phyloP scores from a whole-genome alignment of 1,139 yeast genomes.

The Candida freyschussii region DNA sequence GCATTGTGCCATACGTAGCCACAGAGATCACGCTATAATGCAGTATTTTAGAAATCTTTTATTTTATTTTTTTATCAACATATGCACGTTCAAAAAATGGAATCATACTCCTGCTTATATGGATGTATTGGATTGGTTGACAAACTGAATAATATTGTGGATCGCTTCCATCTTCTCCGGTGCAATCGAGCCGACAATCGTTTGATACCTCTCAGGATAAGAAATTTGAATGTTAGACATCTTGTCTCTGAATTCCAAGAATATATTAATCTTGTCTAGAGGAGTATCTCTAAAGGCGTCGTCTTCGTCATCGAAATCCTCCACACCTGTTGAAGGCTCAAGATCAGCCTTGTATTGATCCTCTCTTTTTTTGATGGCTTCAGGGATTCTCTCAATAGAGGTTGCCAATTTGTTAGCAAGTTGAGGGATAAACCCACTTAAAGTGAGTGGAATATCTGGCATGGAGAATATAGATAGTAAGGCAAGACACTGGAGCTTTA shows the following conservation, averaged over 20 bases:
- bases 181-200: slow-evolving; percentile 25
- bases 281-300: slow-evolving; percentile 72
- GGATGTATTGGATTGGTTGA: slow-evolving; percentile 6
- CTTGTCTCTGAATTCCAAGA: slow-evolving; percentile 42
- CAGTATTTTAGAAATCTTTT: too few relatives aligned
- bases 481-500: slow-evolving; percentile 69
- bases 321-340: slow-evolving; percentile 33
- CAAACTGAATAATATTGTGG: slow-evolving; percentile 28
- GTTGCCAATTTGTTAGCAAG: slow-evolving; percentile 34
- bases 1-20: too few relatives aligned
- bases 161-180: slow-evolving; percentile 28
- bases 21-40: too few relatives aligned
- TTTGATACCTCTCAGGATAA: slow-evolving; percentile 32
- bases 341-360: slow-evolving; percentile 30
- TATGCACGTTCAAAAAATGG: background rate
- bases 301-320: slow-evolving; percentile 42
- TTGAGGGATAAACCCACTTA: slow-evolving; percentile 30
- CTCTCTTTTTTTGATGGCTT: slow-evolving; percentile 63
- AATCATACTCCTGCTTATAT: background rate
- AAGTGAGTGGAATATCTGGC: slow-evolving; percentile 33
- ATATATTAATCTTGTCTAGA: slow-evolving; percentile 66
- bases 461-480: slow-evolving; percentile 43
- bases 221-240: slow-evolving; percentile 30
- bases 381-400: slow-evolving; percentile 59
- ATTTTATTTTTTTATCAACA: too few relatives aligned